A percentile compares a stretch with the other conserved stretches of the same genome.
Conservation (phyloP, 371 early-diverging fungal genomes). For the Saksenaea oblongispora region DNA sequence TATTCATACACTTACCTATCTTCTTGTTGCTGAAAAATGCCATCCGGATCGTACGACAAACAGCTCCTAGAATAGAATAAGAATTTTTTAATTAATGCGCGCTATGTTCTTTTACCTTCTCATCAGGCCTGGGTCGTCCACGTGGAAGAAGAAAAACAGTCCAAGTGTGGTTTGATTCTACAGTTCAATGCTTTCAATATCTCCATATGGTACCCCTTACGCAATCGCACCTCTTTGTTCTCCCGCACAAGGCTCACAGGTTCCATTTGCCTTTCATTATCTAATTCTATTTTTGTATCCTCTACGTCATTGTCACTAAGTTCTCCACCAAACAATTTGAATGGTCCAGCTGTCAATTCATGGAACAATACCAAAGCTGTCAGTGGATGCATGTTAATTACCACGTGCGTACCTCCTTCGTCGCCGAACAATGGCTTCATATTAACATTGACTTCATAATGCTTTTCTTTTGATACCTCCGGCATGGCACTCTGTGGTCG, state of each 20-base stretch:
- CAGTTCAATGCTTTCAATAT: neutral
- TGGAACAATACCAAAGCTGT: slow-evolving; percentile 11
- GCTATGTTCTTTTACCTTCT: slow-evolving; percentile 28
- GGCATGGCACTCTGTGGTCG: slow-evolving; percentile 26
- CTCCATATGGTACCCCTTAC: neutral
- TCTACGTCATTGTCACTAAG: slow-evolving; percentile 23
- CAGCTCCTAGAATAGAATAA: slow-evolving; percentile 35
- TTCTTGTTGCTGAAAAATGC: slow-evolving; percentile 39
- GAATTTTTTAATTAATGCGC: neutral
- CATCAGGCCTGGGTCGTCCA: slow-evolving; percentile 32
- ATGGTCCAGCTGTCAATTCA: slow-evolving; percentile 30
- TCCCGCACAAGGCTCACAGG: slow-evolving; percentile 12
- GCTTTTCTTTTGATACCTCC: slow-evolving; percentile 45
- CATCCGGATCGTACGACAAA: slow-evolving; percentile 40
- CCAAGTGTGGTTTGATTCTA: slow-evolving; percentile 29
- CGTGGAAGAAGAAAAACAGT: slow-evolving; percentile 48
- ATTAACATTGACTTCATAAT: slow-evolving; percentile 53
- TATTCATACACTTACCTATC: slow-evolving; percentile 11
- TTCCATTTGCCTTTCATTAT: slow-evolving; percentile 4
- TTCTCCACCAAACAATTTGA: slow-evolving; percentile 57
- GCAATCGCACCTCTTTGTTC: slow-evolving; percentile 15
- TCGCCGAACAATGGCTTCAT: slow-evolving; percentile 62
- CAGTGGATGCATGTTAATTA: neutral
- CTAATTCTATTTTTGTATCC: slow-evolving; percentile 15
- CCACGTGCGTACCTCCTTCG: slow-evolving; percentile 22